Evolutionary conservation across 2,329 filamentous ascomycete species (phyloP), one percentile per base, ranked within the genome.

Genomic region (Penicillium expansum): DNA sequence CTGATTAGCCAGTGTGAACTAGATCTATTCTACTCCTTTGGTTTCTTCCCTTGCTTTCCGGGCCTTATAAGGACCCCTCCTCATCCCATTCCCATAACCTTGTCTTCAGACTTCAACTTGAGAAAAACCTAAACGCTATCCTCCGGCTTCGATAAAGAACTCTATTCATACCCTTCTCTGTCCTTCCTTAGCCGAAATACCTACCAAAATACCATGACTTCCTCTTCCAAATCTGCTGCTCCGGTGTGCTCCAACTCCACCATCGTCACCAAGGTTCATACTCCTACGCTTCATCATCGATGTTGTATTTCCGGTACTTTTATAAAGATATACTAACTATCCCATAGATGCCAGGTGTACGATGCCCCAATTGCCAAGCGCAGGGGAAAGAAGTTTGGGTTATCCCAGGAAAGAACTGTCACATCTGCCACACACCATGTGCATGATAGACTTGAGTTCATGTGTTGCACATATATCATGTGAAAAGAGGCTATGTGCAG

Each of bases 391-490:
- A 77, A 61, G 67, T 70, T 24, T 79, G 76, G 76, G 76, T 79
- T 3, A 78, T 78, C 53, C 76, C 76, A 6, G 76, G 76, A n/a
- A 78, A 77, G 57, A 69, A 73, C 59, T 79, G 76, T 57, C 76
- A 77, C 61, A 63, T 74, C 39, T 78, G 76, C 54, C 71, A 74
- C 11, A 73, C 71, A 3, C 57, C 69, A 44, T 70, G 73, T 64
- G 65, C 67, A 43, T 66, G 59, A 67, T 10, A 35, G 2, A 5
- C n/a, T 22, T 18, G 5, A 13, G 14, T 11, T 16, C 11, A 5
- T 18, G 4, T 35, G 18, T n/a, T 50, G 24, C 30, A 44, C 5
- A 43, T 51, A n/a, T 10, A 6, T 49, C 30, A 37, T 14, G 13
- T 4, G 5, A 11, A 24, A 8, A 30, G 18, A 42, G 35, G 16